Percentiles rank a stretch among this genome's conserved stretches.
phyloP scores from a whole-genome alignment of 2,329 filamentous ascomycete species.

The Fonsecaea monophora region DNA sequence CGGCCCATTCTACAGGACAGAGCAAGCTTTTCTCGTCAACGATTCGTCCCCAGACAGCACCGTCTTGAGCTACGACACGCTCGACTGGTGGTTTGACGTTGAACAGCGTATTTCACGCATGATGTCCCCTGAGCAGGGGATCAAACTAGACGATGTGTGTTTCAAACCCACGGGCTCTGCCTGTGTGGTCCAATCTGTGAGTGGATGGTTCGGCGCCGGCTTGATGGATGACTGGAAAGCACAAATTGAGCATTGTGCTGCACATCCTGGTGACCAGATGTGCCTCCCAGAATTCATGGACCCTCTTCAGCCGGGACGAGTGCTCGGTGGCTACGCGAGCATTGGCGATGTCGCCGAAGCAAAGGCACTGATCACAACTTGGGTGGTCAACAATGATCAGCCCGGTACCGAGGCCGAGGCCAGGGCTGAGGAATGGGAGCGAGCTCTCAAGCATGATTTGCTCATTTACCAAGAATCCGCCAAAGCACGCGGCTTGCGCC shows the following conservation, averaged over 20 bases:
- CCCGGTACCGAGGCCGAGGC: conserved; percentile 74
- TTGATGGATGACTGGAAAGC: conserved; percentile 73
- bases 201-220: conserved; percentile 80
- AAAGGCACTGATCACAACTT: conserved; percentile 83
- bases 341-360: conserved; percentile 68
- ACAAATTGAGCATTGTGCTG: conserved; percentile 74
- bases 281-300: conserved; percentile 90
- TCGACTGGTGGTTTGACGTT: conserved; percentile 92
- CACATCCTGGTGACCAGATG: conserved; percentile 71
- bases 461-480: conserved; percentile 83
- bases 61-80: conserved; percentile 84
- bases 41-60: conserved; percentile 70
- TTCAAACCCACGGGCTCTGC: conserved; percentile 90
- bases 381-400: conserved; percentile 87
- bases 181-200: conserved; percentile 92
- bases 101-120: conserved; percentile 77
- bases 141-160: conserved; percentile 82
- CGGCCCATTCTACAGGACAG: conserved; percentile 91
- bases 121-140: conserved; percentile 71
- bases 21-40: conserved; percentile 93
- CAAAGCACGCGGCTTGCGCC: conserved; percentile 73
- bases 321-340: conserved; percentile 79
- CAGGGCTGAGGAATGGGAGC: conserved; percentile 88
- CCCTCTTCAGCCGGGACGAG: conserved; percentile 81
- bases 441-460: conserved; percentile 74